Base-by-base conservation (phyloP, 208 protist genomes). In the Leishmania tarentolae region DNA sequence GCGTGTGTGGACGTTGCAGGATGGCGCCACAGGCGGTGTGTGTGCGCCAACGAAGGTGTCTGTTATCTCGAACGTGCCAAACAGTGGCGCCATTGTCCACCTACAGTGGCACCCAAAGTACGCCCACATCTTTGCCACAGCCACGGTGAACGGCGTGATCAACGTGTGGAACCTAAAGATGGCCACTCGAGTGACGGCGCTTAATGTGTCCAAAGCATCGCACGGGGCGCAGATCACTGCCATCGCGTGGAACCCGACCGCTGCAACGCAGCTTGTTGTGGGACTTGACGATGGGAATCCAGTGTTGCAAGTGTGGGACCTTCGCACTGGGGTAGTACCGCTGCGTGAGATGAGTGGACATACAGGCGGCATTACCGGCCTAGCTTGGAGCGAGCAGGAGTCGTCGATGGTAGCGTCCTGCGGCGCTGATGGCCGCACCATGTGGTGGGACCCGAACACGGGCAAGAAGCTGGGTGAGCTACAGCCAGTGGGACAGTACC, bases 271-370 rank as follows among this genome's bases (percentile, higher is more conserved):
- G 70, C 85, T 99, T 35, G 90, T 97, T 13, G 96, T 98, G 31
- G 98, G 97, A 11, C 95, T 95, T 17, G 98, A 99, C 66, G 75
- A 99, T 78, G 79, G 82, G 2, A 80, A 87, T 71, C 98, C 98
- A 70, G 91, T 98, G 28, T 88, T 99, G 75, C 98, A 99, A 83
- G 83, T 99, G 63, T 99, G 99, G 99, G 98, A 99, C 86, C 86
- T 99, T 6, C 92, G 96, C 79, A 99, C 98, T 66, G 90, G 96
- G 21, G 92, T 97, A 76, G 80, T 93, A 35, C 98, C 99, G 24
- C 78, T 98, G 61, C 83, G 77, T 7, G 91, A 96, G 80, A 87
- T 98, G 75, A 73, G 65, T 40, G 90, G 91, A 9, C 98, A 99
- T 83, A 83, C 79, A 24, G 87, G 91, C 63, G 98, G 97, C 79